Evolutionary conservation across 768 basidiomycete genomes (phyloP), one percentile per base, ranked within the genome.

Genomic region (Rhodocollybia butyracea): DNA sequence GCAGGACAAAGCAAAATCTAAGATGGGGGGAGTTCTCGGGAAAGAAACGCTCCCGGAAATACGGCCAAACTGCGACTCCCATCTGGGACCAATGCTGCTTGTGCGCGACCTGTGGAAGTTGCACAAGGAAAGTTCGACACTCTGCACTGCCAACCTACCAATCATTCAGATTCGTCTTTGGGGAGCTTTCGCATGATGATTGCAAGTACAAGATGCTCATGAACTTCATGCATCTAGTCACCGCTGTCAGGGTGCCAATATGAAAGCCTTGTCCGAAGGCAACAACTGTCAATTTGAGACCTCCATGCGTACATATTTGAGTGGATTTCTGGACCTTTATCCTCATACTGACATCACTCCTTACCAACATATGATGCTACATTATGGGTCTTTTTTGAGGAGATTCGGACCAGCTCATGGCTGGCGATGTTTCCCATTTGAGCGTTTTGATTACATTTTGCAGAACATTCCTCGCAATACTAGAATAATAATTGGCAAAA

Each of bases 281-380:
- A 54, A 54, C 8, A 72, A 72, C 26, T 1, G 47, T 0, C 17
- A 54, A 2, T 75, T 69, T 41, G 61, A 70, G n/a, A 3, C 43
- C 3, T 60, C 69, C 29, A 72, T 75, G 51, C 29, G 47, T 0
- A 32, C 24, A 5, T 78, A 79, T 58, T 64, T 78, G 1, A 27
- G 29, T 0, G 60, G 58, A 1, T 24, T 78, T 2, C 51, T 58
- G 1, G 39, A 58, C 0, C 63, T 78, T 0, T 79, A 64, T 55
- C 68, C 66, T 0, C 61, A 62, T 11, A 54, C 58, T 3, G 42
- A 46, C 1, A 55, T 77, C 22, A 58, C 56, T 1, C 68, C 72
- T 0, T 73, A 75, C 41, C 74, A 78, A 7, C 79, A 78, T 56
- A 45, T 74, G 3, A 55, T 72, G 1, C 58, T 80, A 15, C 77